Evolutionary conservation across 1,284 basidiomycete species (phyloP).

Genomic region (Fomitopsis pinicola): DNA sequence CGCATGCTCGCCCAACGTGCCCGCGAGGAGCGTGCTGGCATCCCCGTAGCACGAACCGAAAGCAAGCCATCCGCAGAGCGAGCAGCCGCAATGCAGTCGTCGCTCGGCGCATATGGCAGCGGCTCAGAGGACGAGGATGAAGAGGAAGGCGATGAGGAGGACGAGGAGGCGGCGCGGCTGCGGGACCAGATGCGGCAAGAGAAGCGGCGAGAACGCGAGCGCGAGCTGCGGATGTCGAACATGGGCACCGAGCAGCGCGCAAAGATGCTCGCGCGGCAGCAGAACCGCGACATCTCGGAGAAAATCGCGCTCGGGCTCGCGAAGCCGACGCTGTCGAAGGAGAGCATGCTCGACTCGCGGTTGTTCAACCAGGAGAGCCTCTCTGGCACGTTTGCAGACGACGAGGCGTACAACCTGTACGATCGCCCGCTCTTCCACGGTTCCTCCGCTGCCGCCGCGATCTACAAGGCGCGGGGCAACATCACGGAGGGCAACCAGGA

Average conservation of each 20-base stretch:
- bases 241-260: constrained; percentile 98
- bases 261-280: constrained; percentile 91
- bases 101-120: constrained; percentile 83
- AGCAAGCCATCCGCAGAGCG: constrained; percentile 53
- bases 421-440: constrained; percentile 96
- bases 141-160: constrained; percentile 53
- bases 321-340: constrained; percentile 93
- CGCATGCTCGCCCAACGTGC: constrained; percentile 93
- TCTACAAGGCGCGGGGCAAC: constrained; percentile 91
- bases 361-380: constrained; percentile 96
- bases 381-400: constrained; percentile 79
- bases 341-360: constrained; percentile 94
- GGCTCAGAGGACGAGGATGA: constrained; percentile 57
- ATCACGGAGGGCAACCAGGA: constrained; percentile 85
- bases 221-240: constrained; percentile 98
- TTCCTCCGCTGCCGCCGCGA: constrained; percentile 92
- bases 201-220: constrained; percentile 91
- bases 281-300: constrained; percentile 98
- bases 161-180: constrained; percentile 82
- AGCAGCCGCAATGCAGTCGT: constrained; percentile 67
- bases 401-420: constrained; percentile 92
- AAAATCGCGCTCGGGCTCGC: constrained; percentile 97
- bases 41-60: constrained; percentile 41
- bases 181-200: constrained; percentile 90
- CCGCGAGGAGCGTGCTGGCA: constrained; percentile 87